Base-by-base conservation (phyloP, 129 eudicot genomes). In the sunflower (Helianthus annuus) region DNA sequence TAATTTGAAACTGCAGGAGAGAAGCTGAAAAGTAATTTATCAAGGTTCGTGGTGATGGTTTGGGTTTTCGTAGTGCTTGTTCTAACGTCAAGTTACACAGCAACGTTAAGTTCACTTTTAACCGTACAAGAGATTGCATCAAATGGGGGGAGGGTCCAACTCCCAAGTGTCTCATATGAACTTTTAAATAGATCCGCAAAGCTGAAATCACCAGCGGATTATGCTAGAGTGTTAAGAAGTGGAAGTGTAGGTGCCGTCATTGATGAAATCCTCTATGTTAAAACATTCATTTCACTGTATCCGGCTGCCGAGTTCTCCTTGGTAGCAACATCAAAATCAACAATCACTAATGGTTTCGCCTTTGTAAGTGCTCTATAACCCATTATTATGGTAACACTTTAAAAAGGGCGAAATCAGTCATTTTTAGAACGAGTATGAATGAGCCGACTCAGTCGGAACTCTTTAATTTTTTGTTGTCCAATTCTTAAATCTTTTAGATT, bases 51-150 rank as follows among this genome's bases (percentile, higher is more conserved):
- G 66, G 82, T 83, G 10, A 76, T 55, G 3, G 44, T 75, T 49
- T 80, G 88, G 91, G 51, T 80, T 22, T 83, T 86, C 10, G 83
- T 78, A 19, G 85, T 86, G 65, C 83, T 86, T n/a, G 76, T 83
- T 51, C 45, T 86, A 32, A 76, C 81, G 4, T 82, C 87, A 56
- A 78, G 87, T 59, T 89, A 89, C 70, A 89, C 92, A 1, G 96
- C 96, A 10, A 89, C 64, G 27, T 81, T 89, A 63, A 72, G 82
- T 46, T 83, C 96, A 7, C 19, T 81, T 61, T 65, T 89, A 68
- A 86, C 91, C 0, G 72, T 89, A 13, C 82, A 89, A 62, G 80
- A 86, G 59, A 76, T 86, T 36, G 59, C 75, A 32, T 51, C 78
- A 12, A 70, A 53, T 51, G 69, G 72, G 6, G 71, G 64, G 2